Base-by-base conservation (phyloP, 345 rosid genomes). In the Rubroshorea leprosula region DNA sequence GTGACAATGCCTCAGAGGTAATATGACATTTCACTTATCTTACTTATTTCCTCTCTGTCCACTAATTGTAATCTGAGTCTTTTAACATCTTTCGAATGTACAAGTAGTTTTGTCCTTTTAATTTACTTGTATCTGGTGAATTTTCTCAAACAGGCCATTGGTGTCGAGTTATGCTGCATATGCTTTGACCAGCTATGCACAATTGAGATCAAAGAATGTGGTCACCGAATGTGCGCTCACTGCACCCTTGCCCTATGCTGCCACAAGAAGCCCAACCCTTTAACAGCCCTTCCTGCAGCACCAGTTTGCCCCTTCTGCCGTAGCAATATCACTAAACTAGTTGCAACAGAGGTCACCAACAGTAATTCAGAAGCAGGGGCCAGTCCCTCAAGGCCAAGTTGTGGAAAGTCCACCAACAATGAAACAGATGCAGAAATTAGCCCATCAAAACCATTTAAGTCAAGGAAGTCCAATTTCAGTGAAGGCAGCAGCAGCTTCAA, bases 401-500 rank as follows among this genome's bases (percentile, higher is more conserved):
- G 27, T 19, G 58, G 23, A 23, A 51, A 44, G 16, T 26, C 66
- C 54, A 57, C 44, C 60, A 51, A 48, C 60, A 59, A 58, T 39
- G 74, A 60, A 22, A 52, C 65, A 18, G 53, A 63, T 16, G 51
- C 18, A n/a, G 67, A 73, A 1, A 49, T 55, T 26, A 66, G 73
- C 46, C 78, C 75, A 38, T 76, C 83, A 2, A 80, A 64, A 51
- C 64, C 74, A 48, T 69, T 62, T 55, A 77, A 55, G 64, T 68
- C 73, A 0, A 70, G 78, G 57, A 74, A 62, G 74, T 72, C 76
- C 29, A 74, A 74, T 47, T 69, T 68, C 51, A 60, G 65, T 8
- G 82, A 80, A 67, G 78, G 74, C 54, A 75, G 85, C 75, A 75
- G 82, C 67, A 74, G 82, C 68, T 77, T 80, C 67, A 80, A 74